Conservation (phyloP, 192 early-diverging fungal genomes). For the Coemansia sp. region DNA sequence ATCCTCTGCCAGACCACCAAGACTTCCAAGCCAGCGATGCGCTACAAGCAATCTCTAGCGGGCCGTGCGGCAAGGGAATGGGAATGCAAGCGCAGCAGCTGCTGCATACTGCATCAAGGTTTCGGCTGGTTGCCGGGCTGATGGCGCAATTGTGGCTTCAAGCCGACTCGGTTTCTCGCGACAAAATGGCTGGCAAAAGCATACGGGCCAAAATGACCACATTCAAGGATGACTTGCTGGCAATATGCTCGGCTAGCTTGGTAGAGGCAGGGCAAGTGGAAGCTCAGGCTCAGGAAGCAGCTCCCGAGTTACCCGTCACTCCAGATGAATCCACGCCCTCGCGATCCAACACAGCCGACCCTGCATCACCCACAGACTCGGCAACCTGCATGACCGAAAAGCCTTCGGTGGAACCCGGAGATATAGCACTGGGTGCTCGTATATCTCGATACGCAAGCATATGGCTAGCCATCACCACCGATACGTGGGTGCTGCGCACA, state of each 20-base stretch:
- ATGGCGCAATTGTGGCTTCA: constrained; percentile 33
- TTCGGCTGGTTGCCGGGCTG: constrained; percentile 37
- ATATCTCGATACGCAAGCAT: constrained; percentile 24
- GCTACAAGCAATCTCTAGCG: constrained; percentile 13
- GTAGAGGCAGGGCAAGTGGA: constrained; percentile 47
- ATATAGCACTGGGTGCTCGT: constrained; percentile 42
- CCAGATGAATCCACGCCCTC: constrained; percentile 2
- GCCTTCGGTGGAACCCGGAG: neutral
- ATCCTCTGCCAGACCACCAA: constrained; percentile 27
- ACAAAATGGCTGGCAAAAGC: constrained; percentile 11
- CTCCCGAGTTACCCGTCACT: neutral
- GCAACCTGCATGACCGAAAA: no score
- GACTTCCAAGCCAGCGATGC: constrained; percentile 25
- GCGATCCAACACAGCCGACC: neutral
- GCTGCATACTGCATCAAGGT: constrained; percentile 35
- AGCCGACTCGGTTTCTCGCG: constrained; percentile 8
- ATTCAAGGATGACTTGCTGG: constrained; percentile 24
- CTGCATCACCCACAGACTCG: neutral
- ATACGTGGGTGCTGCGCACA: constrained; percentile 32
- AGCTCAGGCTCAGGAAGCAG: constrained; percentile 19
- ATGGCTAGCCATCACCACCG: constrained; percentile 22
- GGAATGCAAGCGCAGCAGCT: constrained; percentile 37
- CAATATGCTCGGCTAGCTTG: constrained; percentile 37
- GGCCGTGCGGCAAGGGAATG: neutral
- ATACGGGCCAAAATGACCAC: constrained; percentile 9